phyloP scores from a whole-genome alignment of 352 stramenopile species.

The Phytophthora sansomeana region DNA sequence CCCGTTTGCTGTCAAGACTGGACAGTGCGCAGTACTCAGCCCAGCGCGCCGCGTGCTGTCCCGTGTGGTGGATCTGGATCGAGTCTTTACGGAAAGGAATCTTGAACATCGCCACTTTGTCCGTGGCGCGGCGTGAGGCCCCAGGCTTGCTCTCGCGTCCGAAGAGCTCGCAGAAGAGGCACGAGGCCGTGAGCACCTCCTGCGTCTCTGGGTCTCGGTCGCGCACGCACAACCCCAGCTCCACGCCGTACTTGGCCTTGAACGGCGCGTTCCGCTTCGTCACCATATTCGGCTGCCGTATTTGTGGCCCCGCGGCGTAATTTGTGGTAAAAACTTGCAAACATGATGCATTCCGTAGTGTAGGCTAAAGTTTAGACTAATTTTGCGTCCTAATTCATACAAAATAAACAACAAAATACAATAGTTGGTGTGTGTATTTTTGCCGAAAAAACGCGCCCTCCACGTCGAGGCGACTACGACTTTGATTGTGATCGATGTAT shows the following conservation, averaged over 20 bases:
- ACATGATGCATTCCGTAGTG: too few species aligned
- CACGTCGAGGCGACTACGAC: too few species aligned
- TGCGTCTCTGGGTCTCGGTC: slow-evolving; percentile 46
- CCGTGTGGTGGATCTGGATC: slow-evolving; percentile 64
- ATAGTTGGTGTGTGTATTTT: too few species aligned
- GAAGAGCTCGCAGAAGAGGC: slow-evolving; percentile 73
- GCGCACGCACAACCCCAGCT: slow-evolving; percentile 33
- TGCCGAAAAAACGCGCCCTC: too few species aligned
- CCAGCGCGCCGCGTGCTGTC: slow-evolving; percentile 64
- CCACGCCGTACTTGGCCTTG: slow-evolving; percentile 28
- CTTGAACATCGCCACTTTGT: slow-evolving; percentile 74
- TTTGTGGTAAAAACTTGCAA: neutral
- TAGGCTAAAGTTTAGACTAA: too few species aligned
- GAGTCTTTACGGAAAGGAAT: slow-evolving; percentile 69
- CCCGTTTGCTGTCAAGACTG: slow-evolving; percentile 53
- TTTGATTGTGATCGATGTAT: too few species aligned
- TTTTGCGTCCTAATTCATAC: too few species aligned
- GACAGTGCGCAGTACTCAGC: slow-evolving; percentile 48
- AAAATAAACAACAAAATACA: too few species aligned
- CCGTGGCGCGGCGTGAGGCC: slow-evolving; percentile 49
- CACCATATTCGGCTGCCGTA: slow-evolving; percentile 5
- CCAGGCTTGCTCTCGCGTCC: slow-evolving; percentile 56
- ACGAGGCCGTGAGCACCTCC: slow-evolving; percentile 52
- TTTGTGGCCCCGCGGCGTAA: neutral
- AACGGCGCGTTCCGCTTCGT: slow-evolving; percentile 29